Evolutionary conservation across 2,329 filamentous ascomycete genomes (phyloP), one percentile per base, ranked within the genome.

Genomic region (Colletotrichum coccodes): DNA sequence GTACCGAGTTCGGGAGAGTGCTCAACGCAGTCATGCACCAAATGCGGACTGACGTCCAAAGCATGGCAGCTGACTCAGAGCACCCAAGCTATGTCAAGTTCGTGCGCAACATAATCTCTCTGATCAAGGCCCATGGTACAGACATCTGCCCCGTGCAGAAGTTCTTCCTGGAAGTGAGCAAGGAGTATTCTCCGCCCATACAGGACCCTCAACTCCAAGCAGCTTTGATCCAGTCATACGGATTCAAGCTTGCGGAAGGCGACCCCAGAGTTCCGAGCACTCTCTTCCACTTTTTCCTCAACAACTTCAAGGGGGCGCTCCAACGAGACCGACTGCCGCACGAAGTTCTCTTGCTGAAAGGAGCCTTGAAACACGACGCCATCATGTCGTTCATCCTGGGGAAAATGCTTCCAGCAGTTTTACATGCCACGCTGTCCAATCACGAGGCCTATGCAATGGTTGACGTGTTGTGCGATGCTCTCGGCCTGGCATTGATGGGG

Each of bases 141-240:
- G 86, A 87, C 53, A 82, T 90, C 42, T 87, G 86, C 74, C 76
- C 80, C 1, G 79, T 90, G 4, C 86, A 90, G 72, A 75, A 79
- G 2, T 90, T 86, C 74, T 90, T 87, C 76, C 87, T 86, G 67
- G 84, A 87, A 67, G 85, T 87, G 72, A 87, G 82, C 74, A 81
- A 79, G 42, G 86, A 87, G 64, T 90, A 89, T 75, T 85, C 84
- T 3, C 88, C 88, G 3, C 84, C 87, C 0, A 73, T 78, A 14
- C 82, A 88, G 62, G 88, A 90, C 52, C 87, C 87, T 3, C 83
- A 86, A 42, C 79, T 90, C 5, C 87, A 89, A 68, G 83, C 86
- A 28, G 87, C 87, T 4, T 82, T 81, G 5, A 86, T 90, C 73
- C 73, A 87, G 18, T 85, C 86, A 2, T 90, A 88, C 74, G 88